A percentile compares a stretch with the other conserved stretches of the same genome.
Conservation (phyloP, 1,139 yeast genomes). For the Spathaspora sp. region DNA sequence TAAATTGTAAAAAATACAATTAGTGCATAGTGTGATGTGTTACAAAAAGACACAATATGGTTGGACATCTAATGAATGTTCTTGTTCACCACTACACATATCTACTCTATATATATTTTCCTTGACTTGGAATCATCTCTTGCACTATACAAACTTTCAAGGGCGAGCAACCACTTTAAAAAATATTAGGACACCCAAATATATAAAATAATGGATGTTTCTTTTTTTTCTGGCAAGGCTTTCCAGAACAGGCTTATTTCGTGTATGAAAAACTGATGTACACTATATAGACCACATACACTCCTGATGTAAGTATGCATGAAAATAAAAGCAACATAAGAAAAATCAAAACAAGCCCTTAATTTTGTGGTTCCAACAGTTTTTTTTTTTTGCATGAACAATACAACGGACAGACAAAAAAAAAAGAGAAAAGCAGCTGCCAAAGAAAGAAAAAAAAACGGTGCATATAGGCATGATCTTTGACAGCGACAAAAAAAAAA, state of each 20-base stretch:
- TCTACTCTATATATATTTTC: too few species aligned
- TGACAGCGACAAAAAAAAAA: neutral
- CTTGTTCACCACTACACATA: too few species aligned
- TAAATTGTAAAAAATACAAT: neutral
- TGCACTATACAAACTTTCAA: neutral
- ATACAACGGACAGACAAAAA: neutral
- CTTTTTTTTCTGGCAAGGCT: neutral
- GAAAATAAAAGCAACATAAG: neutral
- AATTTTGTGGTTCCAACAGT: neutral
- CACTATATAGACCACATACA: too few species aligned
- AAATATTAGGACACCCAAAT: neutral
- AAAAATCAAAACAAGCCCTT: neutral
- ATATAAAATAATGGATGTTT: neutral
- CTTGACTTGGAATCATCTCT: neutral
- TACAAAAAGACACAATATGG: neutral
- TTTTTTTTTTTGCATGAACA: neutral
- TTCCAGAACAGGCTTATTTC: neutral
- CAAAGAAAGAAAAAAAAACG: neutral
- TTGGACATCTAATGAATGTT: too few species aligned
- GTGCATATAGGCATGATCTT: neutral
- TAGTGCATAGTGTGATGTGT: too few species aligned
- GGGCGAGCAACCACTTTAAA: neutral
- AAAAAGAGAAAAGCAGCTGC: neutral
- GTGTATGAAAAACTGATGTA: too few species aligned
- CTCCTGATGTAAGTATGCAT: conserved; percentile 1